These are phyloP conservation scores for Clathrus columnatus DNA, from an alignment of 768 basidiomycete species.

Conservation along the genomic window DNA sequence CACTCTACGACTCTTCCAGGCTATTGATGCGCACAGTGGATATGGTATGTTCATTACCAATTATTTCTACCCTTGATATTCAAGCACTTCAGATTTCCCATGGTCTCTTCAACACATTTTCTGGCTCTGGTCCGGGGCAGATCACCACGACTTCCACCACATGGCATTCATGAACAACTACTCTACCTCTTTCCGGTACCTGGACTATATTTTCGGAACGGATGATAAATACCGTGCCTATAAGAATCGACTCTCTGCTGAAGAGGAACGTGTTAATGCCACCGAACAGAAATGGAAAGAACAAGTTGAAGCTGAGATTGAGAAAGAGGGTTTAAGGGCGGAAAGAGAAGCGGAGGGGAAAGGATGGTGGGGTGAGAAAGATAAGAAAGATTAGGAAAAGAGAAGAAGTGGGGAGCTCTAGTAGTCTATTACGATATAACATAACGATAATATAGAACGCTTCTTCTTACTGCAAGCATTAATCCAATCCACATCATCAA, in stretches of 20 bases:
- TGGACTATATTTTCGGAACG: conserved; percentile 83
- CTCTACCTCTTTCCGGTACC: conserved; percentile 91
- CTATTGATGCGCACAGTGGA: conserved; percentile 93
- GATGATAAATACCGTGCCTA: conserved; percentile 85
- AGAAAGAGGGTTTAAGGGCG: conserved; percentile 61
- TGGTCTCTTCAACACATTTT: conserved; percentile 91
- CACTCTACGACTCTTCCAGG: conserved; percentile 88
- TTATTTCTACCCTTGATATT: neutral
- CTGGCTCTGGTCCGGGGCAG: conserved; percentile 96
- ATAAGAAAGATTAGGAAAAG: neutral
- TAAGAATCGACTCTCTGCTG: conserved; percentile 54
- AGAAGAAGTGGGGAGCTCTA: too few species aligned
- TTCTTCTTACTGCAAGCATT: too few species aligned
- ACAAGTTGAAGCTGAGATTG: conserved; percentile 53
- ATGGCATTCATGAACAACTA: conserved; percentile 93
- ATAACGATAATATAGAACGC: too few species aligned
- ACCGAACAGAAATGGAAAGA: conserved; percentile 26
- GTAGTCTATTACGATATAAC: too few species aligned
- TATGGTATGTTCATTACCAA: conserved; percentile 53
- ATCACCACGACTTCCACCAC: conserved; percentile 98
- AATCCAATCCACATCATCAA: too few species aligned
- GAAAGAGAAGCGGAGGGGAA: conserved; percentile 41
- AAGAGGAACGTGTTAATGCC: conserved; percentile 23
- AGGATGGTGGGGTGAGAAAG: conserved; percentile 3
- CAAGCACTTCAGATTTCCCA: conserved; percentile 65